Conservation (phyloP, 306 rosid species). For the Herpetospermum pedunculosum region DNA sequence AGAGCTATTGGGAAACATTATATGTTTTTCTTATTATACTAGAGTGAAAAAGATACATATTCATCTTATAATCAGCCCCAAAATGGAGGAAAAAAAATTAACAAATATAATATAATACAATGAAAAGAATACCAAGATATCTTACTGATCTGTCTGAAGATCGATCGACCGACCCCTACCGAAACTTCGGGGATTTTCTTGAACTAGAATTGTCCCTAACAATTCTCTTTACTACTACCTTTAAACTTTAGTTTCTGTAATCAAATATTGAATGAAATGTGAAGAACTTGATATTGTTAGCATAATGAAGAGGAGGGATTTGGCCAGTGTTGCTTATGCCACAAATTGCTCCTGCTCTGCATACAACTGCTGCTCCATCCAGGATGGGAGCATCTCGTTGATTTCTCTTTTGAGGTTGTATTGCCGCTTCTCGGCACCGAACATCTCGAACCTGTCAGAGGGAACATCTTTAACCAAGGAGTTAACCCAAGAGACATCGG, state of each 20-base stretch:
- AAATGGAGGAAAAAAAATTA: conserved; percentile 26
- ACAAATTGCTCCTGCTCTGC: conserved; percentile 88
- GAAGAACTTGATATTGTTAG: conserved; percentile 45
- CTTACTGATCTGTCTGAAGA: conserved; percentile 20
- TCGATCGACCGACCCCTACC: background rate
- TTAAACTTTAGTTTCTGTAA: conserved; percentile 16
- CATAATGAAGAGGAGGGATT: conserved; percentile 28
- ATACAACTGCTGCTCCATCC: conserved; percentile 86
- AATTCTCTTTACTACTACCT: conserved; percentile 5
- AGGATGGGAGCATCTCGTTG: conserved; percentile 54
- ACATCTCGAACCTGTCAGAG: conserved; percentile 30
- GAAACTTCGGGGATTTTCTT: conserved; percentile 23
- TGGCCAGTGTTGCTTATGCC: conserved; percentile 38
- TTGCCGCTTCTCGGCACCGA: conserved; percentile 35
- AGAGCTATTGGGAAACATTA: background rate
- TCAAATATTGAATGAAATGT: conserved; percentile 25
- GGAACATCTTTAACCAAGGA: conserved; percentile 77
- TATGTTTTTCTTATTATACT: background rate
- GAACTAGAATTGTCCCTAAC: conserved; percentile 25
- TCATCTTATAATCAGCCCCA: conserved; percentile 3
- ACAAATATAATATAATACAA: conserved; percentile 49
- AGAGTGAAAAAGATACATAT: background rate
- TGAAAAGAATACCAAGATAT: conserved; percentile 24
- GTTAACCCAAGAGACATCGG: conserved; percentile 95
- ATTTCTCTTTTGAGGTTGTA: conserved; percentile 43